Base-by-base conservation (phyloP, 495 filamentous ascomycete genomes). In the Aspergillus nanangensis region DNA sequence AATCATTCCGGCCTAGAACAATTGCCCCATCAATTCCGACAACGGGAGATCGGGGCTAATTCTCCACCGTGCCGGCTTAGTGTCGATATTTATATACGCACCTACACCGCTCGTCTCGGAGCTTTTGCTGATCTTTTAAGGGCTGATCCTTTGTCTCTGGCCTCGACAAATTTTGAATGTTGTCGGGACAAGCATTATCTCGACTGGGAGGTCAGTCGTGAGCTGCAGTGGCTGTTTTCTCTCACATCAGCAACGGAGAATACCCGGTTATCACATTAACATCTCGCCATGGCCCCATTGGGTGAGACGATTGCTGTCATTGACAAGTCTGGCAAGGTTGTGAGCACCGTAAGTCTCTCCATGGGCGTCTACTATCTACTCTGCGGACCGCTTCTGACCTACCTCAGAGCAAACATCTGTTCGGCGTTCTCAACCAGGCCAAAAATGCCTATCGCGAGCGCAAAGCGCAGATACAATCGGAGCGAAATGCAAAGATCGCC, bases 261-360 rank as follows among this genome's bases (percentile, higher is more conserved):
- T 45, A 51, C 49, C 37, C 23, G n/a, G 15, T 41, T 32, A 35
- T 24, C 14, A 51, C 33, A 33, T 31, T 15, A 35, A 37, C 7
- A 15, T 18, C 21, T 41, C 47, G 48, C 29, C 46, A 74, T 71
- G 69, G 67, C 71, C 42, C 71, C 70, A 23, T 55, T 86, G 22
- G 76, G 77, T 41, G 70, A 95, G 69, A 88, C 88, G 32, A 84
- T 96, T 57, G 88, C 88, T 44, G 87, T 96, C 45, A 81, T 96
- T 66, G 91, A 96, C 71, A 87, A 86, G 58, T 94, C 90, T 47
- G 89, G 89, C 47, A 92, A 95, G 75, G 82, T 94, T 8, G 87
- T 96, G 41, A 91, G 84, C 75, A 93, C 86, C 45, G 89, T 93
- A 78, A 66, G 87, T 56, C n/a, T 23, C 18, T 29, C 10, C 69